Conservation (phyloP, 176 grass and related monocot genomes). For the Cenchrus fungigraminus region DNA sequence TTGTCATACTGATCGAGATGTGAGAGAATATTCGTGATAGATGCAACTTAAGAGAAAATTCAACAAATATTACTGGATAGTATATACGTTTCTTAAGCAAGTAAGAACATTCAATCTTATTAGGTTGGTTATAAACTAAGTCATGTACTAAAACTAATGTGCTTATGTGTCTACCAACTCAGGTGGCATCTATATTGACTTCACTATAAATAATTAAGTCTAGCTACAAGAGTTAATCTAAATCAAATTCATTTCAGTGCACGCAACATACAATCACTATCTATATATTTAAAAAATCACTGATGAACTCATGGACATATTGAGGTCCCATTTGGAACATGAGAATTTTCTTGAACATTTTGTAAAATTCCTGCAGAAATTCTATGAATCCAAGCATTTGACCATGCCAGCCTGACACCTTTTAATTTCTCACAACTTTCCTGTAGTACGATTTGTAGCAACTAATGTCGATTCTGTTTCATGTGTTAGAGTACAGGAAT, state of each 20-base stretch:
- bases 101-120: conserved; percentile 30
- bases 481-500: conserved; percentile 49
- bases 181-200: conserved; percentile 33
- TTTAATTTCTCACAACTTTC: neutral
- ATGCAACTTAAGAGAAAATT: conserved; percentile 40
- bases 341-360: neutral
- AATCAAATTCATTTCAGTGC: neutral
- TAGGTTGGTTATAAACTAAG: conserved; percentile 8
- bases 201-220: conserved; percentile 26
- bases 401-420: neutral
- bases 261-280: neutral
- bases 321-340: too few species aligned
- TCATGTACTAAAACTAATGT: conserved; percentile 4
- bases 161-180: conserved; percentile 25
- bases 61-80: neutral
- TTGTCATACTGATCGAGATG: conserved; percentile 12
- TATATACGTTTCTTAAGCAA: conserved; percentile 25
- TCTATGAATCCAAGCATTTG: neutral
- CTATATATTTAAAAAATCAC: neutral
- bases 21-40: conserved; percentile 51
- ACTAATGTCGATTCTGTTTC: conserved; percentile 26
- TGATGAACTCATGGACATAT: neutral
- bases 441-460: conserved; percentile 21
- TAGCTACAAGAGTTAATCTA: conserved; percentile 11
- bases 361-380: neutral